A percentile compares a stretch with the other conserved stretches of the same genome.
phyloP scores from a whole-genome alignment of 805 yeast genomes.

The Candida sithepensis region DNA sequence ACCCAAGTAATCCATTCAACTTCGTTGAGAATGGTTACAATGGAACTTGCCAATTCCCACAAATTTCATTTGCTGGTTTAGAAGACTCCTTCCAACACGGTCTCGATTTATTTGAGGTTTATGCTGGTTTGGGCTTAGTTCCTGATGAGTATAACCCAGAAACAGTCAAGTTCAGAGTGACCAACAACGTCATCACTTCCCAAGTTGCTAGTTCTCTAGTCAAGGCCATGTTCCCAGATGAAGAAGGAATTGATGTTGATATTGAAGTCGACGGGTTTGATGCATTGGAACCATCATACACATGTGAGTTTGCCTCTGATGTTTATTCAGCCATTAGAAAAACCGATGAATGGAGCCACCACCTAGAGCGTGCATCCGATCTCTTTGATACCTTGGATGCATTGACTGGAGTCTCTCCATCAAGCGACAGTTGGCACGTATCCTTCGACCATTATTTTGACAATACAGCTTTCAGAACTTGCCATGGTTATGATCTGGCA shows the following conservation, averaged over 20 bases:
- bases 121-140: conserved; percentile 32
- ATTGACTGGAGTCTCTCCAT: conserved; percentile 24
- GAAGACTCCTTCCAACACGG: conserved; percentile 39
- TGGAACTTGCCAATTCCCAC: conserved; percentile 37
- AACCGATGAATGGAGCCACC: conserved; percentile 34
- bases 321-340: conserved; percentile 24
- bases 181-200: conserved; percentile 38
- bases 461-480: conserved; percentile 36
- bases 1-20: conserved; percentile 27
- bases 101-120: conserved; percentile 33
- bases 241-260: conserved; percentile 27
- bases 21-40: conserved; percentile 23
- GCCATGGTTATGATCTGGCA: conserved; percentile 34
- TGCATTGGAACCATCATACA: conserved; percentile 34
- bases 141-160: conserved; percentile 34
- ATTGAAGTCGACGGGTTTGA: conserved; percentile 31
- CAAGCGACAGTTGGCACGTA: conserved; percentile 21
- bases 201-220: conserved; percentile 37
- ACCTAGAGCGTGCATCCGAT: conserved; percentile 28
- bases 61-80: conserved; percentile 37
- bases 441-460: conserved; percentile 40
- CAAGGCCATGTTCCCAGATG: conserved; percentile 35
- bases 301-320: conserved; percentile 32
- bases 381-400: conserved; percentile 28
- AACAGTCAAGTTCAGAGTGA: conserved; percentile 32